Conservation (phyloP, 1,284 basidiomycete species). For the Naganishia sp. region DNA sequence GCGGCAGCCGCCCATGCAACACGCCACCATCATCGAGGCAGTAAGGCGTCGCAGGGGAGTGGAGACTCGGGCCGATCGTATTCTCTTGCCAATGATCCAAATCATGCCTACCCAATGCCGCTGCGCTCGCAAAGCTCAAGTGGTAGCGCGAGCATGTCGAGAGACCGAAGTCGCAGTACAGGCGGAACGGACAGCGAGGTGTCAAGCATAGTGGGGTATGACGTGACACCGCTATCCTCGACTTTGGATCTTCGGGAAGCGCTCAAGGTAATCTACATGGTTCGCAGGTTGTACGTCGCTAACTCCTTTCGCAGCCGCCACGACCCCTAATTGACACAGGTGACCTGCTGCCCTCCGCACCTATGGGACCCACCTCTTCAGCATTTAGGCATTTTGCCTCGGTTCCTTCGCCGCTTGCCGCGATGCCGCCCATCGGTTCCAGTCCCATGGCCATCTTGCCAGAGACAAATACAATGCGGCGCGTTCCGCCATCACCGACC, state of each 20-base stretch:
- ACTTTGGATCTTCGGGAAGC: slow-evolving; percentile 44
- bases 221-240: slow-evolving; percentile 33
- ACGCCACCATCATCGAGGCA: slow-evolving; percentile 28
- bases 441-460: slow-evolving; percentile 4
- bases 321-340: slow-evolving; percentile 45
- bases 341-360: slow-evolving; percentile 76
- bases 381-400: slow-evolving; percentile 51
- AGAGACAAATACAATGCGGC: slow-evolving; percentile 10
- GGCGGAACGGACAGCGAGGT: slow-evolving; percentile 35
- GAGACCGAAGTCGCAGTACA: slow-evolving; percentile 16
- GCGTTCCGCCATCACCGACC: slow-evolving; percentile 20
- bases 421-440: slow-evolving; percentile 24
- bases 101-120: slow-evolving; percentile 20
- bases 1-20: slow-evolving; percentile 33
- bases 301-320: slow-evolving; percentile 39
- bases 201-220: slow-evolving; percentile 45
- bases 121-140: slow-evolving; percentile 15
- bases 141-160: slow-evolving; percentile 19
- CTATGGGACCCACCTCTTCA: slow-evolving; percentile 56
- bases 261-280: slow-evolving; percentile 43
- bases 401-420: slow-evolving; percentile 56
- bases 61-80: slow-evolving; percentile 20
- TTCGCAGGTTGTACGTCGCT: not conserved
- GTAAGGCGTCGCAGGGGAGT: slow-evolving; percentile 32
- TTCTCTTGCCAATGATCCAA: slow-evolving; percentile 8